These are phyloP conservation scores for Talaromyces marneffei DNA, from an alignment of 2,329 filamentous ascomycete genomes.

Conservation along the genomic window DNA sequence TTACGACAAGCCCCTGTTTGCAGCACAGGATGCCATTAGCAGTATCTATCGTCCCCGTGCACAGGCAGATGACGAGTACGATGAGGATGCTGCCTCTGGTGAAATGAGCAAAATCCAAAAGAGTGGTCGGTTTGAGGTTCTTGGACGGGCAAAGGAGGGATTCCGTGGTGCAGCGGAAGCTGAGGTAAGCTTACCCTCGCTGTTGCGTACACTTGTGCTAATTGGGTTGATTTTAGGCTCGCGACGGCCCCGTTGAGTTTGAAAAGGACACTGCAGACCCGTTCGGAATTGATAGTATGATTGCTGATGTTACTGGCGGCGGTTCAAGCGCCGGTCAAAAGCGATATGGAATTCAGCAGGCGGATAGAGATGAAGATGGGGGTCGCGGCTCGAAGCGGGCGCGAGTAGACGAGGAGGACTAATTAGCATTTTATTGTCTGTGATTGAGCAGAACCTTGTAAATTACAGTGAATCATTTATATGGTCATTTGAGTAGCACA, in stretches of 20 bases:
- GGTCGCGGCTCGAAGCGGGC: slow-evolving; percentile 72
- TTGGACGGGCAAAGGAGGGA: slow-evolving; percentile 75
- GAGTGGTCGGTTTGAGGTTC: slow-evolving; percentile 75
- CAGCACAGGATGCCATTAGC: slow-evolving; percentile 88
- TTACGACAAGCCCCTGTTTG: slow-evolving; percentile 96
- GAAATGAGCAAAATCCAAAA: slow-evolving; percentile 87
- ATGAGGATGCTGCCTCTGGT: slow-evolving; percentile 71
- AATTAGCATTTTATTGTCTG: not conserved
- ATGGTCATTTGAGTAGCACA: too few species aligned
- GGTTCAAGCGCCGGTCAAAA: slow-evolving; percentile 48
- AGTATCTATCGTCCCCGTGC: slow-evolving; percentile 84
- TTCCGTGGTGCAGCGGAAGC: slow-evolving; percentile 79
- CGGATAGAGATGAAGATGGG: slow-evolving; percentile 57
- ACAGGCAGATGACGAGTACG: slow-evolving; percentile 65
- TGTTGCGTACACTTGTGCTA: slow-evolving; percentile 1
- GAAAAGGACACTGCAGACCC: slow-evolving; percentile 83
- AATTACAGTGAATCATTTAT: not conserved
- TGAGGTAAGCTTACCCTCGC: slow-evolving; percentile 53
- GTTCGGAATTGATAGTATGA: slow-evolving; percentile 91
- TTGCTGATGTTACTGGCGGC: slow-evolving; percentile 67
- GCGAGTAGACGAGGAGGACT: slow-evolving; percentile 62
- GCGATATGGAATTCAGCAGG: slow-evolving; percentile 41
- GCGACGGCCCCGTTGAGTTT: slow-evolving; percentile 92
- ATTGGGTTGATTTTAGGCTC: slow-evolving; percentile 44
- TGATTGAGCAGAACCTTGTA: not conserved